A percentile compares a stretch with the other conserved stretches of the same genome.
Conservation (phyloP, 2,329 filamentous ascomycete genomes). For the Decorospora gaudefroyi region DNA sequence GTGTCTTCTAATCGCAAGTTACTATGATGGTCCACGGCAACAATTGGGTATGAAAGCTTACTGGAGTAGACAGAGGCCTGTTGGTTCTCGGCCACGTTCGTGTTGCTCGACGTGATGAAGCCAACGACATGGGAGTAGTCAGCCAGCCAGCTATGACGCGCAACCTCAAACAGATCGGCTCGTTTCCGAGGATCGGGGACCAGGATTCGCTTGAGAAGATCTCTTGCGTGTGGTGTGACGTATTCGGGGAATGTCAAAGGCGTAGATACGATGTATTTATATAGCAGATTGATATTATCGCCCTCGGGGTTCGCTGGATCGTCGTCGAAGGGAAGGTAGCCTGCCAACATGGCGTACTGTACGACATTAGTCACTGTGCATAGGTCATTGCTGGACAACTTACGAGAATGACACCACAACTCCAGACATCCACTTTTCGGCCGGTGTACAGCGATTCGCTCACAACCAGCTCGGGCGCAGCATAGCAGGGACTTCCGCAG, state of each 20-base stretch:
- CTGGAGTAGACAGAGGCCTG: conserved; percentile 70
- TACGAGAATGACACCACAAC: conserved; percentile 97
- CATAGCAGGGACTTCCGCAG: conserved; percentile 97
- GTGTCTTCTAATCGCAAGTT: conserved; percentile 51
- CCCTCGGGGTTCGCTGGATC: conserved; percentile 98
- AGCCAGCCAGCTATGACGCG: conserved; percentile 95
- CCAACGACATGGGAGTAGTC: conserved; percentile 97
- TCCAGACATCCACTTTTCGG: conserved; percentile 98
- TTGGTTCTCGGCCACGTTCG: conserved; percentile 81
- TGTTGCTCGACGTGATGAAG: conserved; percentile 95
- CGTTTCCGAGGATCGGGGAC: conserved; percentile 94
- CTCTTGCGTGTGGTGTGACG: conserved; percentile 92
- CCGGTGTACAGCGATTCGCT: conserved; percentile 97
- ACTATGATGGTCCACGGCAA: conserved; percentile 2
- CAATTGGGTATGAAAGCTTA: conserved; percentile 42
- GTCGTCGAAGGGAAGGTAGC: conserved; percentile 96
- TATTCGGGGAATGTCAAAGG: conserved; percentile 98
- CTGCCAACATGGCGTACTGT: conserved; percentile 97
- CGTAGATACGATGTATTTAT: conserved; percentile 98
- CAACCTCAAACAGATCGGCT: conserved; percentile 95
- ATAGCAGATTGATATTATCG: conserved; percentile 97
- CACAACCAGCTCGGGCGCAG: conserved; percentile 93
- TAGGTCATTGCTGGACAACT: conserved; percentile 48
- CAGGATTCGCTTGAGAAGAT: conserved; percentile 87
- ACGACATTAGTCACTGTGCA: conserved; percentile 13